Percentiles rank a stretch among this genome's conserved stretches.
phyloP scores from a whole-genome alignment of 2,329 filamentous ascomycete species.

The Purpureocillium takamizusanense region DNA sequence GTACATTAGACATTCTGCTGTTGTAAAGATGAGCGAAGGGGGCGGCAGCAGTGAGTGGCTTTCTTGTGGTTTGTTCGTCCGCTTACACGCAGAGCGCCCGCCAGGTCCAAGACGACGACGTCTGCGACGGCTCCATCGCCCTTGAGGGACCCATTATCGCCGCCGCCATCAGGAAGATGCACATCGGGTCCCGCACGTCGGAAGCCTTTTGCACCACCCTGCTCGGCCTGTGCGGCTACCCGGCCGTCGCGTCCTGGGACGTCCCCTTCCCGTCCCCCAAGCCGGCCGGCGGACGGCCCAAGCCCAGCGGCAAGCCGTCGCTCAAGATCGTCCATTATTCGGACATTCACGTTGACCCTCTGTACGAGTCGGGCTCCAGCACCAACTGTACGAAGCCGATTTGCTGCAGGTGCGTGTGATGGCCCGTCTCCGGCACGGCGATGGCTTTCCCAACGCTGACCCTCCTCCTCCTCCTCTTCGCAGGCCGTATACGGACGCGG shows the following conservation, averaged over 20 bases:
- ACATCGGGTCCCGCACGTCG: conserved; percentile 38
- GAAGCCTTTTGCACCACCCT: conserved; percentile 42
- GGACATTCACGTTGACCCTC: conserved; percentile 49
- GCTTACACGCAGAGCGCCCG: background rate
- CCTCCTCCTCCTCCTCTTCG: too few species aligned
- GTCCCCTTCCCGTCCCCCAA: conserved; percentile 35
- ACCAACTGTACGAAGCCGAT: conserved; percentile 49
- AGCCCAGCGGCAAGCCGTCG: conserved; percentile 33
- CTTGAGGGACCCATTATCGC: conserved; percentile 45
- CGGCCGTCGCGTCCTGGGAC: conserved; percentile 30
- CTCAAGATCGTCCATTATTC: conserved; percentile 50
- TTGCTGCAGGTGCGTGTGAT: conserved; percentile 49
- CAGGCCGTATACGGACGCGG: conserved; percentile 32
- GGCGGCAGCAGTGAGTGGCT: too few species aligned
- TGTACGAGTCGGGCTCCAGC: conserved; percentile 43
- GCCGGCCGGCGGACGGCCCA: conserved; percentile 23
- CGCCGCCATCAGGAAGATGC: conserved; percentile 35
- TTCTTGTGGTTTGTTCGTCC: too few species aligned
- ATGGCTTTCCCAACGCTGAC: too few species aligned
- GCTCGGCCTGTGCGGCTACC: conserved; percentile 43
- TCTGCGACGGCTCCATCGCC: conserved; percentile 42
- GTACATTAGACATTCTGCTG: too few species aligned
- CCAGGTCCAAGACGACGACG: conserved; percentile 42
- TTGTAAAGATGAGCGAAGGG: too few species aligned
- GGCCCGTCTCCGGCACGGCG: too few species aligned